A percentile compares a stretch with the other conserved stretches of the same genome.
These are phyloP conservation scores for Teratosphaeria viscida DNA, from an alignment of 2,329 filamentous ascomycete species.

Conservation along the genomic window DNA sequence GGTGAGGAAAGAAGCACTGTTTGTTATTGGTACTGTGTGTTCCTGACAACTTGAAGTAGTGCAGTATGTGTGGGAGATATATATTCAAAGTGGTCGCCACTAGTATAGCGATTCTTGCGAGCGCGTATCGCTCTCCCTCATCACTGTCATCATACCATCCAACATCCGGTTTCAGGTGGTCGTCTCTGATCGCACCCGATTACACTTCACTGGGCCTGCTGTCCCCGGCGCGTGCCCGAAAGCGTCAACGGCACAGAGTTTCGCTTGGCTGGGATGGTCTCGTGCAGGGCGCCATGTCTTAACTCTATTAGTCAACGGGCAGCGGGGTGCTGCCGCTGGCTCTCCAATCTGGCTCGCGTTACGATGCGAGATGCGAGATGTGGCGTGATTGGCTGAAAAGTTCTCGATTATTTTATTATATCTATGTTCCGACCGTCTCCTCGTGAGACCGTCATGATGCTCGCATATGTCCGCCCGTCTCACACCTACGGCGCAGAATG, in stretches of 20 bases:
- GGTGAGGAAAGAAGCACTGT: neutral
- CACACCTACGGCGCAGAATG: neutral
- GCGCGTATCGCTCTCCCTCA: neutral
- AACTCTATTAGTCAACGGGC: neutral
- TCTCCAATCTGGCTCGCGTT: neutral
- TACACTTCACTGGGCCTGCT: neutral
- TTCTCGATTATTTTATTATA: neutral
- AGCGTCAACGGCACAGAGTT: neutral
- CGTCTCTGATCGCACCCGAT: neutral
- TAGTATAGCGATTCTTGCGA: neutral
- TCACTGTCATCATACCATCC: neutral
- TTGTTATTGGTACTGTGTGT: neutral
- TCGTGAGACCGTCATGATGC: neutral
- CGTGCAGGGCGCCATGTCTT: neutral
- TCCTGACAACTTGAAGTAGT: no score
- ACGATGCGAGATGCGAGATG: neutral
- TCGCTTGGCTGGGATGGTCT: neutral
- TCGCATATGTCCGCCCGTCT: neutral
- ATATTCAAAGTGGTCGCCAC: neutral
- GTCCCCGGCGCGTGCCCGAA: neutral
- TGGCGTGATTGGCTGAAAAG: neutral
- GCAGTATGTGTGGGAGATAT: neutral
- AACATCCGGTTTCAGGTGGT: neutral
- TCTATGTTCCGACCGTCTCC: neutral
- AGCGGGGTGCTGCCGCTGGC: neutral